A percentile compares a stretch with the other conserved stretches of the same genome.
phyloP scores from a whole-genome alignment of 768 basidiomycete genomes.

The Suillus spraguei region DNA sequence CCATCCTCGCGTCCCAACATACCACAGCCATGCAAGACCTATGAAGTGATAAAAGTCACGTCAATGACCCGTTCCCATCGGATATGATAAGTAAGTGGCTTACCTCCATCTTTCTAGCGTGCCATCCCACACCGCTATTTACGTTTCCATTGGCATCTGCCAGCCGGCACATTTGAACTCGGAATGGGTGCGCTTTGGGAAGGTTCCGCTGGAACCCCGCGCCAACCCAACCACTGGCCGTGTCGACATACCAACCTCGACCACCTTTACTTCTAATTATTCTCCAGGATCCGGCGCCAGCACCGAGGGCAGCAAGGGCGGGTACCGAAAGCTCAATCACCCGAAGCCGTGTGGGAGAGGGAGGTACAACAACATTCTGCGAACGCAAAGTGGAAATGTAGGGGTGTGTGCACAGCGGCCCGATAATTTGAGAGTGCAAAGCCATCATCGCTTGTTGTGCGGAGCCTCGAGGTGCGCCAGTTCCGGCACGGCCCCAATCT shows the following conservation, averaged over 20 bases:
- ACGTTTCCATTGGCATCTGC: constrained; percentile 87
- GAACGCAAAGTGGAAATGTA: constrained; percentile 60
- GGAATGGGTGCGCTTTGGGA: constrained; percentile 60
- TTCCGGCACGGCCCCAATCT: constrained; percentile 49
- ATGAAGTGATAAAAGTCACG: constrained; percentile 8
- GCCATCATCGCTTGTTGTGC: constrained; percentile 72
- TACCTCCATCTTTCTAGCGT: constrained; percentile 96
- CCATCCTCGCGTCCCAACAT: constrained; percentile 94
- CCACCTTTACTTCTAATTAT: constrained; percentile 92
- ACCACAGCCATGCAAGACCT: constrained; percentile 88
- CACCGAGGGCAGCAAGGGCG: constrained; percentile 71
- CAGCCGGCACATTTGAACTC: constrained; percentile 70
- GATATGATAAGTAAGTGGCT: constrained; percentile 28
- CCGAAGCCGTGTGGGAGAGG: constrained; percentile 72
- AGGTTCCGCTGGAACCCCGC: constrained; percentile 63
- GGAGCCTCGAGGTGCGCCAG: constrained; percentile 37
- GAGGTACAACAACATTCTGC: constrained; percentile 31
- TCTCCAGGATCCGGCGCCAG: constrained; percentile 84
- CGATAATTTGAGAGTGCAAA: constrained; percentile 76
- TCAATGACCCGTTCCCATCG: constrained; percentile 6
- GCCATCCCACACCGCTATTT: constrained; percentile 93
- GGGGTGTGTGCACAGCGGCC: constrained; percentile 78
- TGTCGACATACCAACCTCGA: constrained; percentile 93
- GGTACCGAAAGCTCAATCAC: constrained; percentile 84
- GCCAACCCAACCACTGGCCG: constrained; percentile 76